Conservation (phyloP, 495 filamentous ascomycete species). For the Pseudevernia furfuracea region DNA sequence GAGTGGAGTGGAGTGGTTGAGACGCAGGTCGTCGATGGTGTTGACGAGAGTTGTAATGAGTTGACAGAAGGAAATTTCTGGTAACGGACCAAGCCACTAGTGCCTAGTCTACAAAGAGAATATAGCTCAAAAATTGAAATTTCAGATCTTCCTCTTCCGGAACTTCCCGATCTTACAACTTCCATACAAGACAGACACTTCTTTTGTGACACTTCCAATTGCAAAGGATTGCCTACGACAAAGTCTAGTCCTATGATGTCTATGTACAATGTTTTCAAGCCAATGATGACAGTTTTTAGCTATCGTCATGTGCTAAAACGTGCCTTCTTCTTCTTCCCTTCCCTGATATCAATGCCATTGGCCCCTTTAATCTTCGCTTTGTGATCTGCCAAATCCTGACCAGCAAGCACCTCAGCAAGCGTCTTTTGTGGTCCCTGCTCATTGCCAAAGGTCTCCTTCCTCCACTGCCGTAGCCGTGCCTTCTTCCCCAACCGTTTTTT, state of each 20-base stretch:
- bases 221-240: neutral
- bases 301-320: slow-evolving; percentile 24
- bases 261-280: neutral
- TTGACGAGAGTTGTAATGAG: slow-evolving; percentile 19
- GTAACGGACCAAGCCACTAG: slow-evolving; percentile 14
- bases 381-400: slow-evolving; percentile 4
- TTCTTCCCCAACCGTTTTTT: slow-evolving; percentile 87
- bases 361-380: slow-evolving; percentile 10
- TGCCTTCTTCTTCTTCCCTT: slow-evolving; percentile 42
- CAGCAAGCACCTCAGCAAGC: slow-evolving; percentile 24
- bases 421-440: slow-evolving; percentile 49
- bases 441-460: slow-evolving; percentile 82
- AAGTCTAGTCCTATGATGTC: no score
- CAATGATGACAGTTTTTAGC: no score
- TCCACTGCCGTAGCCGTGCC: slow-evolving; percentile 79
- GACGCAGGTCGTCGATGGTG: slow-evolving; percentile 6
- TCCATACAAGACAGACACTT: no score
- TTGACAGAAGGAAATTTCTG: slow-evolving; percentile 31
- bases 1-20: slow-evolving; percentile 24
- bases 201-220: neutral
- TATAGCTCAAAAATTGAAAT: neutral
- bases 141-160: slow-evolving; percentile 3
- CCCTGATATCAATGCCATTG: slow-evolving; percentile 40
- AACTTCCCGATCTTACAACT: neutral
- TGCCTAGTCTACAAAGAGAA: slow-evolving; percentile 2